These are phyloP conservation scores for Dendrobium chrysotoxum DNA, from an alignment of 106 monocot genomes.

Conservation along the genomic window DNA sequence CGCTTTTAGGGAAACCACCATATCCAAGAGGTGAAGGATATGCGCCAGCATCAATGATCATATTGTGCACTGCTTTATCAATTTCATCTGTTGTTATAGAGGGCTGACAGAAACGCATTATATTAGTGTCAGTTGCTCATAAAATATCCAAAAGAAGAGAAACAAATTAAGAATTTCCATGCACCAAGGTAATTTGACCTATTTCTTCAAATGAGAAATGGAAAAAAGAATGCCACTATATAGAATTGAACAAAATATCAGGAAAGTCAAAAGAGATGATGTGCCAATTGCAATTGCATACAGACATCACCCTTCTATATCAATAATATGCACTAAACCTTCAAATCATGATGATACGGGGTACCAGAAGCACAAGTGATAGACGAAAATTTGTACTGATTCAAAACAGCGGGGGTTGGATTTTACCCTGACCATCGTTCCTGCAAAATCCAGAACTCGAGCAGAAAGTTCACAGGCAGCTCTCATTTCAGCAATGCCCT, in stretches of 20 bases:
- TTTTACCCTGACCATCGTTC: slow-evolving; percentile 80
- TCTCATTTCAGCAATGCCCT: slow-evolving; percentile 78
- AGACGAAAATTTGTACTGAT: not conserved
- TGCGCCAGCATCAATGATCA: slow-evolving; percentile 90
- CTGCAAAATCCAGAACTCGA: slow-evolving; percentile 83
- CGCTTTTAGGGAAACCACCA: slow-evolving; percentile 89
- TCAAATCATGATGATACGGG: not conserved
- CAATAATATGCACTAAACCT: not conserved
- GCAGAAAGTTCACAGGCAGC: slow-evolving; percentile 95
- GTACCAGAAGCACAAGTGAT: not conserved
- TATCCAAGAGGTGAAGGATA: slow-evolving; percentile 97
- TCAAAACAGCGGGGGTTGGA: not conserved
- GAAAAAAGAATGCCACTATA: not conserved
- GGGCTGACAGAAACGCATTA: slow-evolving; percentile 46
- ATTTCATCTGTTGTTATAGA: slow-evolving; percentile 98
- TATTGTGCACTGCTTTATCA: slow-evolving; percentile 92
- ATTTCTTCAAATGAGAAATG: not conserved
- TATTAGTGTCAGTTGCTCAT: not conserved
- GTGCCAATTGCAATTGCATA: not conserved
- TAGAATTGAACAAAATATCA: not conserved
- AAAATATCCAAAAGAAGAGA: not conserved
- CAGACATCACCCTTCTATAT: not conserved
- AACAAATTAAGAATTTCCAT: slow-evolving; percentile 5
- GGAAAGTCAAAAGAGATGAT: not conserved
- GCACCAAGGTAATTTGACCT: not conserved